Conservation (phyloP, 257 asterid species). For the Solanum pennellii region DNA sequence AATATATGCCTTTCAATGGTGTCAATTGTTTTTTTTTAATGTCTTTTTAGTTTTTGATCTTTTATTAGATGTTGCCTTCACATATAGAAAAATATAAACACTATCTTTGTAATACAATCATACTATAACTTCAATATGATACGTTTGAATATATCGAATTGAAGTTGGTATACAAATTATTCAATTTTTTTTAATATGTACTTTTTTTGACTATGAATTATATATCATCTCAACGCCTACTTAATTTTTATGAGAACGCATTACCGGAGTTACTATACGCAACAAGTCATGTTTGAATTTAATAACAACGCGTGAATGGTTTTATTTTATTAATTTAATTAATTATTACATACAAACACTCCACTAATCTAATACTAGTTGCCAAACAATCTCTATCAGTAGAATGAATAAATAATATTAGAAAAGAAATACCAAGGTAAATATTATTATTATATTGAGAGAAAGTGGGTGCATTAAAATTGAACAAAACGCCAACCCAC, state of each 20-base stretch:
- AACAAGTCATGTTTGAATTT: background rate
- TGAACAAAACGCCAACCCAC: constrained; percentile 43
- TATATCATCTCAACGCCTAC: background rate
- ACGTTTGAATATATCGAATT: too few relatives aligned
- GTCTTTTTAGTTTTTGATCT: background rate
- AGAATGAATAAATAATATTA: background rate
- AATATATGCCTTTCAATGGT: background rate
- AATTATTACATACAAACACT: background rate
- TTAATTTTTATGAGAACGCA: background rate
- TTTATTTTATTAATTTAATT: background rate
- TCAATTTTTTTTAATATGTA: too few relatives aligned
- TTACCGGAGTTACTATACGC: background rate
- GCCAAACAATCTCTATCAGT: constrained; percentile 4
- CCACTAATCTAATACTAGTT: constrained; percentile 8
- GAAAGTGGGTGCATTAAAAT: constrained; percentile 27
- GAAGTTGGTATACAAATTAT: background rate
- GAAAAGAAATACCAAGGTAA: constrained; percentile 1
- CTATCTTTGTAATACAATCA: background rate
- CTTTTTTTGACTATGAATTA: too few relatives aligned
- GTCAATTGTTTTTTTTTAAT: background rate
- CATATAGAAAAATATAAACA: too few relatives aligned
- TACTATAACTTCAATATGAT: background rate
- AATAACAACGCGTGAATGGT: background rate
- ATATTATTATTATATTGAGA: constrained; percentile 5
- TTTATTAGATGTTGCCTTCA: background rate